These are phyloP conservation scores for Xylaria intraflava DNA, from an alignment of 495 filamentous ascomycete genomes.

Conservation along the genomic window DNA sequence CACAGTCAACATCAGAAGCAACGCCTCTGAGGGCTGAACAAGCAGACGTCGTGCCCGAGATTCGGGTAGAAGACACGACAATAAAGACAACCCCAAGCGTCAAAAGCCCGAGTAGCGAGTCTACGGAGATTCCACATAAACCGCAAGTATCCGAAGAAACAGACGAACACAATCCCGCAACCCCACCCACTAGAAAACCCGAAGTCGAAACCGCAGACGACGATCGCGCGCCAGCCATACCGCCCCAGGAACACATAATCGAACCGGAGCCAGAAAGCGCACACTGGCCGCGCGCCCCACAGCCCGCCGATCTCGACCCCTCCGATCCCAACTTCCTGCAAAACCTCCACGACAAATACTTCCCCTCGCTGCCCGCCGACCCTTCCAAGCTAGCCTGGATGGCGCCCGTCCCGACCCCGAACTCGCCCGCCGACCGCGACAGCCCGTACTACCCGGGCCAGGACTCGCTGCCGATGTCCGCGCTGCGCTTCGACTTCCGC, in stretches of 20 bases:
- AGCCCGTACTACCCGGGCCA: conserved; percentile 76
- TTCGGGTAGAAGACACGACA: conserved; percentile 18
- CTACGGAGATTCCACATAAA: background rate
- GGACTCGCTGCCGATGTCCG: conserved; percentile 60
- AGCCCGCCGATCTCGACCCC: conserved; percentile 69
- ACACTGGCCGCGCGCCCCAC: conserved; percentile 34
- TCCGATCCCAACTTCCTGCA: conserved; percentile 71
- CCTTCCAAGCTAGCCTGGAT: conserved; percentile 88
- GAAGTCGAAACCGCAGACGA: conserved; percentile 12
- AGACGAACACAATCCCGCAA: conserved; percentile 7
- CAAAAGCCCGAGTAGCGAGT: background rate
- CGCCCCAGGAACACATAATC: conserved; percentile 46
- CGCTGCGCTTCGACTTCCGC: conserved; percentile 81
- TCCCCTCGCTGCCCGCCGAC: conserved; percentile 77
- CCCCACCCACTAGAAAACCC: conserved; percentile 7
- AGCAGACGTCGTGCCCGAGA: conserved; percentile 11
- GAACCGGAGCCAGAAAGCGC: conserved; percentile 23
- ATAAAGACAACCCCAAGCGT: conserved; percentile 23
- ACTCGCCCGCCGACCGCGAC: conserved; percentile 52
- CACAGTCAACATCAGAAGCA: conserved; percentile 8
- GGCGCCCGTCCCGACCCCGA: conserved; percentile 55
- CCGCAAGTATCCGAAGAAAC: conserved; percentile 21
- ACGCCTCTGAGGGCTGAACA: conserved; percentile 3
- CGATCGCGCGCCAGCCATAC: conserved; percentile 22
- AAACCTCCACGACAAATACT: conserved; percentile 84